Percentiles rank a stretch among this genome's conserved stretches.
Evolutionary conservation across 352 stramenopile species (phyloP).

Genomic region (Blastocystis sp.): DNA sequence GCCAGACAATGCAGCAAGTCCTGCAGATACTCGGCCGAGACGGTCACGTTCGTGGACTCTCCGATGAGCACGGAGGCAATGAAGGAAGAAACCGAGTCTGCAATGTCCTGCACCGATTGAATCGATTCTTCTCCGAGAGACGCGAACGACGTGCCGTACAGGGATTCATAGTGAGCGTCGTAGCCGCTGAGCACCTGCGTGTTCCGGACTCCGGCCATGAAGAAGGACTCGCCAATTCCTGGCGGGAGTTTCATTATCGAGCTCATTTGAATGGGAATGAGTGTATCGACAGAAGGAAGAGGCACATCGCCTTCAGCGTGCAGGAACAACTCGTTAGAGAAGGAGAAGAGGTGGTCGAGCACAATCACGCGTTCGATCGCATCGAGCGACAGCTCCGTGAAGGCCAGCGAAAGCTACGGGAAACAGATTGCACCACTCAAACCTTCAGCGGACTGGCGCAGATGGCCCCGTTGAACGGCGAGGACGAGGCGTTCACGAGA

Average conservation of each 20-base stretch:
- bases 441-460: slow-evolving; percentile 64
- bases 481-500: background rate
- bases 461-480: slow-evolving; percentile 38
- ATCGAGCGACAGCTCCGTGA: slow-evolving; percentile 33
- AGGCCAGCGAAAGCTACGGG: slow-evolving; percentile 42
- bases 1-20: slow-evolving; percentile 6
- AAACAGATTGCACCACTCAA: background rate
- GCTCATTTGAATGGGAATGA: background rate
- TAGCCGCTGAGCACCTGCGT: slow-evolving; percentile 23
- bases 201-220: slow-evolving; percentile 17
- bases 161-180: background rate
- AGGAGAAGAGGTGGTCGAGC: slow-evolving; percentile 50
- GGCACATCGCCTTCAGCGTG: background rate
- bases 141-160: background rate
- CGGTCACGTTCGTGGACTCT: background rate
- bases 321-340: background rate
- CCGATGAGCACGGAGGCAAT: background rate
- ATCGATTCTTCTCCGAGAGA: background rate
- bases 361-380: slow-evolving; percentile 43
- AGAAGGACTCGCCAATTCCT: slow-evolving; percentile 38
- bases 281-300: background rate
- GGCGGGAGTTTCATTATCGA: slow-evolving; percentile 15
- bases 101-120: background rate
- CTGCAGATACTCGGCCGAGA: slow-evolving; percentile 22
- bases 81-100: slow-evolving; percentile 17